Conservation (phyloP, 1,139 yeast species). For the Magnusiomyces clavatus region DNA sequence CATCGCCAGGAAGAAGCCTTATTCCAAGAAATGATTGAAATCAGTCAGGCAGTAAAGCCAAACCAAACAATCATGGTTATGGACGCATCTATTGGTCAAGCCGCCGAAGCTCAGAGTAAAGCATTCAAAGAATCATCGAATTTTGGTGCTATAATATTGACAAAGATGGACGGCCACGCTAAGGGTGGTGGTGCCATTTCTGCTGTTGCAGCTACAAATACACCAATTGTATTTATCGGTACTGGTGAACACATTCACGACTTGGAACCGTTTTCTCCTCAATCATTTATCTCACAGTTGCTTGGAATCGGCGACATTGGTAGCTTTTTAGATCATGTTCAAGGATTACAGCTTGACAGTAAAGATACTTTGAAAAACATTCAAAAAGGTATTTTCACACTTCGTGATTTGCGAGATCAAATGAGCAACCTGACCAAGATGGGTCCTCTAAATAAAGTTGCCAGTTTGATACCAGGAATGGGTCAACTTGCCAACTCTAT, state of each 20-base stretch:
- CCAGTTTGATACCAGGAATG: slow-evolving; percentile 90
- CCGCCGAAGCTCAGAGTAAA: slow-evolving; percentile 89
- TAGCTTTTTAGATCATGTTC: slow-evolving; percentile 89
- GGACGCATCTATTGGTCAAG: slow-evolving; percentile 97
- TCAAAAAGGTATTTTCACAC: slow-evolving; percentile 90
- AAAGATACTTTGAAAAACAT: slow-evolving; percentile 88
- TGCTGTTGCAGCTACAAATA: slow-evolving; percentile 94
- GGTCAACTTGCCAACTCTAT: slow-evolving; percentile 77
- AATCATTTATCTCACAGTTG: slow-evolving; percentile 78
- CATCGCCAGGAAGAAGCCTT: slow-evolving; percentile 92
- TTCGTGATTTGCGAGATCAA: slow-evolving; percentile 87
- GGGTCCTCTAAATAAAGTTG: slow-evolving; percentile 93
- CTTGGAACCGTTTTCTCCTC: slow-evolving; percentile 85
- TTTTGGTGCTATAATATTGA: slow-evolving; percentile 90
- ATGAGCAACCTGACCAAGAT: slow-evolving; percentile 91
- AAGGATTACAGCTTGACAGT: slow-evolving; percentile 81
- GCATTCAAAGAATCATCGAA: slow-evolving; percentile 92
- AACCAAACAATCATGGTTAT: slow-evolving; percentile 95
- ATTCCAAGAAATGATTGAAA: slow-evolving; percentile 92
- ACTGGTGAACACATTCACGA: slow-evolving; percentile 97
- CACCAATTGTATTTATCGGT: slow-evolving; percentile 96
- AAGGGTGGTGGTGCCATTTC: slow-evolving; percentile 99
- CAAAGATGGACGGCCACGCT: slow-evolving; percentile 98
- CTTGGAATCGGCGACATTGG: slow-evolving; percentile 95
- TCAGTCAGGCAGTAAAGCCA: slow-evolving; percentile 77